phyloP scores from a whole-genome alignment of 352 stramenopile genomes.

The Thraustochytrium sp. region DNA sequence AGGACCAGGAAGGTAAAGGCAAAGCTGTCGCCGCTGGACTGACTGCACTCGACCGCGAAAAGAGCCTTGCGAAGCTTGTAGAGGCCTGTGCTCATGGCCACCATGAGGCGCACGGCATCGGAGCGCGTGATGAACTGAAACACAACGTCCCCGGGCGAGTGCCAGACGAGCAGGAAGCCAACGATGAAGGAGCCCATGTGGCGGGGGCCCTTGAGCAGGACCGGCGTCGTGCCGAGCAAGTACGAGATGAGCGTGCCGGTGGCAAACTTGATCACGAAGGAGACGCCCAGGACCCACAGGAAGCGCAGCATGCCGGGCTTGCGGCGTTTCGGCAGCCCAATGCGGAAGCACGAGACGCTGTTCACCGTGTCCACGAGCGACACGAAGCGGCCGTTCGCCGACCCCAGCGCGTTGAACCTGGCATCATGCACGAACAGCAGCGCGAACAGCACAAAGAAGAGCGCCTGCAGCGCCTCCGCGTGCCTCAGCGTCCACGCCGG shows the following conservation, averaged over 20 bases:
- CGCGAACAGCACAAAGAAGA: slow-evolving; percentile 16
- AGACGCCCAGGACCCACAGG: neutral
- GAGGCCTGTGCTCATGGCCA: neutral
- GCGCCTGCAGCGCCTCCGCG: neutral
- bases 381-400: slow-evolving; percentile 38
- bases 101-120: neutral
- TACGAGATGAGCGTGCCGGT: slow-evolving; percentile 11
- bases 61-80: slow-evolving; percentile 47
- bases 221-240: slow-evolving; percentile 20
- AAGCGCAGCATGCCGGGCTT: neutral
- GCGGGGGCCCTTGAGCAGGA: slow-evolving; percentile 40
- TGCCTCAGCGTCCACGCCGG: neutral
- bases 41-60: neutral
- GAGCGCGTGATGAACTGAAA: neutral
- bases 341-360: slow-evolving; percentile 2
- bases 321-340: neutral
- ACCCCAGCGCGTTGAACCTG: slow-evolving; percentile 31
- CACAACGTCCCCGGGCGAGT: slow-evolving; percentile 27
- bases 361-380: slow-evolving; percentile 44
- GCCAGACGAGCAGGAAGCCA: slow-evolving; percentile 28
- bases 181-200: slow-evolving; percentile 41
- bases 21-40: neutral
- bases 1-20: neutral
- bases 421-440: slow-evolving; percentile 16
- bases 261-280: slow-evolving; percentile 33